Conservation (phyloP, 306 rosid species). For the Castanea sativa region DNA sequence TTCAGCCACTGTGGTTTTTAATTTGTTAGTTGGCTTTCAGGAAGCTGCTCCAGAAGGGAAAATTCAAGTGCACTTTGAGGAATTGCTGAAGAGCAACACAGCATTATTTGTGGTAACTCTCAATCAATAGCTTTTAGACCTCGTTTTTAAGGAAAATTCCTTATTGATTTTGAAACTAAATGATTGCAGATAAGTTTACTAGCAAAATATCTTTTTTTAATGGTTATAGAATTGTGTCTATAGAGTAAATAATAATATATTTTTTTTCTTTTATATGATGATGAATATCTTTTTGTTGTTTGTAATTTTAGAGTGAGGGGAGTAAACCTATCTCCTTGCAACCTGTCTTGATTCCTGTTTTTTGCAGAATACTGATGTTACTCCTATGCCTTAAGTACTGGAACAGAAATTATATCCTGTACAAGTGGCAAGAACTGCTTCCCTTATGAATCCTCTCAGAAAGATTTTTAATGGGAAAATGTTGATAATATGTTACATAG, state of each 20-base stretch:
- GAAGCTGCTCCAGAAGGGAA: constrained; percentile 95
- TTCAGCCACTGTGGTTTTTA: constrained; percentile 12
- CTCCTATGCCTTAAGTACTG: background rate
- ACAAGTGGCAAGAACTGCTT: background rate
- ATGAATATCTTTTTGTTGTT: background rate
- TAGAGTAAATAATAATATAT: background rate
- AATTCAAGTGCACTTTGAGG: constrained; percentile 92
- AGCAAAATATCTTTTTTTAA: background rate
- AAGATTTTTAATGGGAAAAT: background rate
- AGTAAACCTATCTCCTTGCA: background rate
- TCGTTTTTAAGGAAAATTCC: background rate
- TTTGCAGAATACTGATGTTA: background rate
- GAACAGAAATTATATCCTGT: background rate
- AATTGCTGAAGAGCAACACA: constrained; percentile 89
- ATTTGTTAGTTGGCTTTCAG: constrained; percentile 41
- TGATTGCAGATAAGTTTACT: background rate
- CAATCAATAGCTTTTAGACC: constrained; percentile 11
- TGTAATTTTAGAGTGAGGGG: background rate
- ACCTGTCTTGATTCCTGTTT: background rate
- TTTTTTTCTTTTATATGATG: background rate
- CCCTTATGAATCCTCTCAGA: background rate
- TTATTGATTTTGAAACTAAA: background rate
- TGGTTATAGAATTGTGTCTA: background rate
- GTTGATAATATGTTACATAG: background rate
- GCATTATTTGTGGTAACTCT: constrained; percentile 81